A percentile compares a stretch with the other conserved stretches of the same genome.
Evolutionary conservation across 352 stramenopile species (phyloP).

Genomic region (Globisporangium iwayamae): DNA sequence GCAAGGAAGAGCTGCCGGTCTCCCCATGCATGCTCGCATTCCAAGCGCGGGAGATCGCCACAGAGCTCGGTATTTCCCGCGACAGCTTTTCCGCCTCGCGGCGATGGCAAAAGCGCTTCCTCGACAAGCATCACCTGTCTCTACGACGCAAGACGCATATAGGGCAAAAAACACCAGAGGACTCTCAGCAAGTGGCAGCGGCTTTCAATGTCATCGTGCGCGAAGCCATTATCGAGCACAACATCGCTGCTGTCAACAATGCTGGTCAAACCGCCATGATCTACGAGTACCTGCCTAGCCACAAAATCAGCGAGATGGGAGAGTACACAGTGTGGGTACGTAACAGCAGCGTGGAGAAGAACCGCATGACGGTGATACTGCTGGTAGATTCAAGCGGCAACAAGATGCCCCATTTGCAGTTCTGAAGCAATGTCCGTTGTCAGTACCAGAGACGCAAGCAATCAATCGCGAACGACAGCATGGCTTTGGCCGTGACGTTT

Average conservation of each 20-base stretch:
- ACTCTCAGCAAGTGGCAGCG: background rate
- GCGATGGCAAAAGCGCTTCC: background rate
- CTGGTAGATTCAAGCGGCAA: conserved; percentile 9
- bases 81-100: background rate
- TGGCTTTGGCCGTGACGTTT: conserved; percentile 27
- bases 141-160: background rate
- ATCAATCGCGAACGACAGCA: conserved; percentile 18
- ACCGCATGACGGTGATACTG: conserved; percentile 18
- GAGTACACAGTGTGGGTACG: conserved; percentile 20
- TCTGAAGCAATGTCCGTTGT: conserved; percentile 17
- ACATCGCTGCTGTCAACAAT: conserved; percentile 18
- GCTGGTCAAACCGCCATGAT: conserved; percentile 25
- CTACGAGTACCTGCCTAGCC: conserved; percentile 24
- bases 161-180: background rate
- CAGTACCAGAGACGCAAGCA: conserved; percentile 5
- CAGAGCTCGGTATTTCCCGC: background rate
- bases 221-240: conserved; percentile 4
- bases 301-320: conserved; percentile 14
- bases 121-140: background rate
- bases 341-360: conserved; percentile 20
- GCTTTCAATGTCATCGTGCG: background rate
- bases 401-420: conserved; percentile 22
- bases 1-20: background rate
- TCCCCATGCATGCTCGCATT: background rate
- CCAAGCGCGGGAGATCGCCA: background rate